Conservation (phyloP, 495 filamentous ascomycete genomes). For the Penicillium roqueforti region DNA sequence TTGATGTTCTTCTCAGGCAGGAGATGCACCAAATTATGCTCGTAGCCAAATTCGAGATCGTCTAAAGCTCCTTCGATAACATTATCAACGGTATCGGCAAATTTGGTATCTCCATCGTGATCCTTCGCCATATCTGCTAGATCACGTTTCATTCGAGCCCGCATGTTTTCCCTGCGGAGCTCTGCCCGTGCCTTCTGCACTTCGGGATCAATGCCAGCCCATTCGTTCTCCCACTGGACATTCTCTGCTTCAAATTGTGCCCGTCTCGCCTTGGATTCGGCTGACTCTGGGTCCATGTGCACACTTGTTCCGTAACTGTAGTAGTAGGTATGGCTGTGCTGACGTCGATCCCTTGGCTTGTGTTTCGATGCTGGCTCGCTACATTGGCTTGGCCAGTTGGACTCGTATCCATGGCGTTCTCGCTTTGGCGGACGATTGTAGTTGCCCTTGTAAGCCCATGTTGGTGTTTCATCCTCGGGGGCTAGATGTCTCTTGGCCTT, state of each 20-base stretch:
- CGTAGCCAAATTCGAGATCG: not conserved
- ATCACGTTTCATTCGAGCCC: slow-evolving; percentile 14
- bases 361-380: not conserved
- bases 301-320: slow-evolving; percentile 30
- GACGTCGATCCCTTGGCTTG: not conserved
- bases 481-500: not conserved
- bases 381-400: not conserved
- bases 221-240: slow-evolving; percentile 13
- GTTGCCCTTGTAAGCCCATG: not conserved
- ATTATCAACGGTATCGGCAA: not conserved
- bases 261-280: slow-evolving; percentile 22
- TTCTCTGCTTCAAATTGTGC: slow-evolving; percentile 14
- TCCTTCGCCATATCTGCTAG: not conserved
- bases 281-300: slow-evolving; percentile 29
- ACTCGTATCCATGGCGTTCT: not conserved
- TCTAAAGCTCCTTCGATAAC: not conserved
- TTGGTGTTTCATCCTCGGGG: not conserved
- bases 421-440: not conserved
- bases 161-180: slow-evolving; percentile 3
- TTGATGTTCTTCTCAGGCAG: not conserved
- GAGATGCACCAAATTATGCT: not conserved
- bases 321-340: not conserved
- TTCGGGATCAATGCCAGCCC: slow-evolving; percentile 9
- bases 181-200: slow-evolving; percentile 12
- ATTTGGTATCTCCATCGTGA: not conserved